phyloP scores from a whole-genome alignment of 179 eudicot species.

The Beta lomatogona region DNA sequence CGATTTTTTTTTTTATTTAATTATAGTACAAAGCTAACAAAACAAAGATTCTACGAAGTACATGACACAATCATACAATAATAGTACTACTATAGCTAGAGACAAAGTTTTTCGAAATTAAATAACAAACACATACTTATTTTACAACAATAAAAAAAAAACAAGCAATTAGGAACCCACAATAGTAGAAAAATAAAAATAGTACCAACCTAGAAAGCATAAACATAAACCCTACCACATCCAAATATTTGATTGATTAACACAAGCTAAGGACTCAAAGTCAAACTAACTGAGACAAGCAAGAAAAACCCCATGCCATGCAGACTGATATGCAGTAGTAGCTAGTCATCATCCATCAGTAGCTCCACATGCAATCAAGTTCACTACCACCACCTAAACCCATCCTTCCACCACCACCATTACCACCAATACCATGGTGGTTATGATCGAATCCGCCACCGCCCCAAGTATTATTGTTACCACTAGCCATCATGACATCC shows the following conservation, averaged over 20 bases:
- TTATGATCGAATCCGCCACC: conserved; percentile 34
- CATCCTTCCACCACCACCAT: conserved; percentile 23
- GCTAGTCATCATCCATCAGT: conserved; percentile 25
- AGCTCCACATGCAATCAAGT: conserved; percentile 87
- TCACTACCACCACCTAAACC: conserved; percentile 38
- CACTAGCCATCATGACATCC: conserved; percentile 18
- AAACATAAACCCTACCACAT: conserved; percentile 9
- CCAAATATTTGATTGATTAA: not conserved
- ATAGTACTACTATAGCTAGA: not conserved
- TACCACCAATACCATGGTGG: conserved; percentile 7
- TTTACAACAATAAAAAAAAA: not conserved
- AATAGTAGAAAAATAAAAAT: not conserved
- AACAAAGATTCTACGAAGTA: conserved; percentile 11
- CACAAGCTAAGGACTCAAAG: not conserved
- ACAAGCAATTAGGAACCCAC: not conserved
- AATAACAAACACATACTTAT: not conserved
- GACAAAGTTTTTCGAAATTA: not conserved
- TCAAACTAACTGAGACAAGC: conserved; percentile 20
- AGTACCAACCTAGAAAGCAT: not conserved
- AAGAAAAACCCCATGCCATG: not conserved
- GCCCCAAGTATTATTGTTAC: conserved; percentile 33
- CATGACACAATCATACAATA: conserved; percentile 13
- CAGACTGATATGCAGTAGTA: not conserved
- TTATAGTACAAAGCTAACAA: conserved; percentile 7
- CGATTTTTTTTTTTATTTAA: not conserved